Evolutionary conservation across 352 stramenopile genomes (phyloP).

Genomic region (Bremia lactucae): DNA sequence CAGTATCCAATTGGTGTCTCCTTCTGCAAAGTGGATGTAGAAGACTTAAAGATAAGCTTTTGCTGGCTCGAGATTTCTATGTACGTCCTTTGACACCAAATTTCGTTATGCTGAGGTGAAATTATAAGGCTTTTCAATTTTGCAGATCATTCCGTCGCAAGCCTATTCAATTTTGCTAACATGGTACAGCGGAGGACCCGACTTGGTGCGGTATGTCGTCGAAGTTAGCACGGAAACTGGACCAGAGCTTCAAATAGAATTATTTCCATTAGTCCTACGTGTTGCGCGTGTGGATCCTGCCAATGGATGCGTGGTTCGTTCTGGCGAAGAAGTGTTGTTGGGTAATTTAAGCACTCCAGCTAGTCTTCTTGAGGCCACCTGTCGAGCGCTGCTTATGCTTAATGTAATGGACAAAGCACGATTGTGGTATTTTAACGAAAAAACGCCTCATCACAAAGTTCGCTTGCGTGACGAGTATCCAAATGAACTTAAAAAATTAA

Average conservation of each 20-base stretch:
- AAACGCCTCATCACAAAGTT: conserved; percentile 55
- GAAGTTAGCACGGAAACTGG: conserved; percentile 22
- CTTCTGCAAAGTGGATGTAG: conserved; percentile 65
- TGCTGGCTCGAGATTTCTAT: conserved; percentile 65
- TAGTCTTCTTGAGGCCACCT: conserved; percentile 57
- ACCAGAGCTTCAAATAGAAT: conserved; percentile 42
- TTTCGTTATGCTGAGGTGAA: neutral
- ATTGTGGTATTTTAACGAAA: conserved; percentile 78
- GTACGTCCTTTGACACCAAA: conserved; percentile 24
- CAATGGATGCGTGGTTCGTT: conserved; percentile 63
- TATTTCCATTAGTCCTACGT: conserved; percentile 72
- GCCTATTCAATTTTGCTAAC: conserved; percentile 56
- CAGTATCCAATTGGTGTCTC: conserved; percentile 72
- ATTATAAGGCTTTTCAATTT: conserved; percentile 1
- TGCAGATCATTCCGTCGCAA: conserved; percentile 54
- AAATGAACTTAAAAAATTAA: conserved; percentile 45
- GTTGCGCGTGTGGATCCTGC: conserved; percentile 59
- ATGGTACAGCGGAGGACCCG: conserved; percentile 73
- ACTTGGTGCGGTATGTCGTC: conserved; percentile 49
- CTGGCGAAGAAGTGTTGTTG: conserved; percentile 69
- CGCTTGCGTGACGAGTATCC: conserved; percentile 36
- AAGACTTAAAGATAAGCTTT: conserved; percentile 60
- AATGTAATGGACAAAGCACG: conserved; percentile 64
- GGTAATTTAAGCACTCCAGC: conserved; percentile 50
- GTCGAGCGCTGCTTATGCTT: conserved; percentile 55